Base-by-base conservation (phyloP, 2,329 filamentous ascomycete genomes). In the Exutisphaerella laricina region DNA sequence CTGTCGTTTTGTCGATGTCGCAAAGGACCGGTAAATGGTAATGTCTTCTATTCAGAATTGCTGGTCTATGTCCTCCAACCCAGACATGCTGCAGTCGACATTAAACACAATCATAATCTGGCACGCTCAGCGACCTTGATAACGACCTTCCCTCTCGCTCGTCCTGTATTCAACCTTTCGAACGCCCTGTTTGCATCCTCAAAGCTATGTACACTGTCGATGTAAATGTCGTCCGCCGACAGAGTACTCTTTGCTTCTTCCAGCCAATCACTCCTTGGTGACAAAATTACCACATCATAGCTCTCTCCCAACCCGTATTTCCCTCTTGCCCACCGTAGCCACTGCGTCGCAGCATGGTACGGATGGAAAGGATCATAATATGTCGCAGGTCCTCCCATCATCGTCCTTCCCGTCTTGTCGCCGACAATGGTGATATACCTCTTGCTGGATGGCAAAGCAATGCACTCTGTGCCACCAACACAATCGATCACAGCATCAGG, bases 401-500 rank as follows among this genome's bases (percentile, higher is more conserved):
- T 49, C 6, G 57, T 50, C 26, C 61, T 45, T 0, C 55, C 51
- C 16, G 60, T 64, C 52, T 64, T 64, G 43, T 64, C 62, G 9
- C 62, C 62, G 2, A 64, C 62, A 26, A 64, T 70, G 46, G 54
- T 77, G 66, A 36, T 70, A 68, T 43, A 82, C 14, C 82, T 59
- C 22, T 72, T 66, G 2, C 59, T 52, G 0, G 73, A 71, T 1
- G 65, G 50, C 3, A 64, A 43, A 13, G 57, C 61, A 14, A 63
- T 49, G 46, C 59, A 62, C 25, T 59, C 58, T 1, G 56, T 61
- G 13, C 60, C 54, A 1, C 77, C 78, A 9, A 82, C 72, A 58
- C 79, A 79, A 60, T 84, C 80, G 7, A 84, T 68, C 0, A 75
- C 70, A 18, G 78, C 68, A 39, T 70, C 66, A 56, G 74, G 82